A percentile compares a stretch with the other conserved stretches of the same genome.
These are phyloP conservation scores for Lobosporangium transversale DNA, from an alignment of 192 early-diverging fungal species.

Conservation along the genomic window DNA sequence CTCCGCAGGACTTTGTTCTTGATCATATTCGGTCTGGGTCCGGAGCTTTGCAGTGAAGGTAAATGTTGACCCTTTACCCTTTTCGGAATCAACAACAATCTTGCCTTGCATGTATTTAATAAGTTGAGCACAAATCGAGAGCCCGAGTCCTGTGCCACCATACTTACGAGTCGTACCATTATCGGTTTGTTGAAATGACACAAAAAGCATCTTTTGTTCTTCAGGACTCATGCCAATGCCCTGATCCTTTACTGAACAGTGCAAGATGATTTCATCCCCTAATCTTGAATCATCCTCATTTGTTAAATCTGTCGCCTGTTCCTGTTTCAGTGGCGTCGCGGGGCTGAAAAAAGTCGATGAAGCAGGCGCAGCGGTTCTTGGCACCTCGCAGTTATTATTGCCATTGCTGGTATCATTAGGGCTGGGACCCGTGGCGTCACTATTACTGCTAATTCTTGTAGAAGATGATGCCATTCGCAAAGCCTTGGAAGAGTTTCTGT, in stretches of 20 bases:
- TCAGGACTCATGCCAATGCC: constrained; percentile 45
- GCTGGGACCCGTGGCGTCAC: too few species aligned
- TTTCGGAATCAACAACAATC: constrained; percentile 52
- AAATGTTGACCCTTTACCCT: constrained; percentile 54
- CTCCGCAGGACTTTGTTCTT: constrained; percentile 33
- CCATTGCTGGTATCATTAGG: too few species aligned
- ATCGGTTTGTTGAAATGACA: constrained; percentile 50
- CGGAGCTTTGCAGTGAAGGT: constrained; percentile 37
- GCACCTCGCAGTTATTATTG: too few species aligned
- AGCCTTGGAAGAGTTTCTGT: constrained; percentile 2
- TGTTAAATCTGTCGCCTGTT: neutral
- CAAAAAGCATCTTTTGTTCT: constrained; percentile 52
- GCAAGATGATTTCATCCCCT: constrained; percentile 32
- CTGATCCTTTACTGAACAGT: constrained; percentile 41
- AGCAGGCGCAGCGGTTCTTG: too few species aligned
- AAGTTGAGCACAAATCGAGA: constrained; percentile 58
- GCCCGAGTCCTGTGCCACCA: constrained; percentile 58
- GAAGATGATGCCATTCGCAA: neutral
- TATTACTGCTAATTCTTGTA: neutral
- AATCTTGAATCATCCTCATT: constrained; percentile 6
- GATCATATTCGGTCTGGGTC: constrained; percentile 21
- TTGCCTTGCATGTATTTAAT: constrained; percentile 55
- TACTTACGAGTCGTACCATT: constrained; percentile 49
- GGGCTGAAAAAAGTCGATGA: neutral
- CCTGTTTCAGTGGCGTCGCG: neutral